These are phyloP conservation scores for Pestalotiopsis sp. DNA, from an alignment of 2,329 filamentous ascomycete species.

Conservation along the genomic window DNA sequence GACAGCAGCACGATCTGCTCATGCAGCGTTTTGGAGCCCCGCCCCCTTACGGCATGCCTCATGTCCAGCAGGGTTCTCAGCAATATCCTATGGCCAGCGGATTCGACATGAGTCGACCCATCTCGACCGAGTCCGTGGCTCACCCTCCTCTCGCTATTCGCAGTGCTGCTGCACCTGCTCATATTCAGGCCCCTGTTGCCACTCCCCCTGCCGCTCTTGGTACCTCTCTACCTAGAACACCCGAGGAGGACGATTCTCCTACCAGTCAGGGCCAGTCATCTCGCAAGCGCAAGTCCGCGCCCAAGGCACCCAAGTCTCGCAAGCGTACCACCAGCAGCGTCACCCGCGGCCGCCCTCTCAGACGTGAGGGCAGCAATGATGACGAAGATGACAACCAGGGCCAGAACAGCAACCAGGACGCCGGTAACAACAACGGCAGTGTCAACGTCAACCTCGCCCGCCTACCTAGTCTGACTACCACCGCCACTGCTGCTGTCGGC, in stretches of 20 bases:
- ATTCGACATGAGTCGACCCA: background rate
- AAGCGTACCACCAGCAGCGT: slow-evolving; percentile 1
- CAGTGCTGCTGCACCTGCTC: background rate
- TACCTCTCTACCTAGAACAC: background rate
- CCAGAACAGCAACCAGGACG: background rate
- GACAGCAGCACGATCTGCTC: background rate
- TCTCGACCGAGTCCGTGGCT: background rate
- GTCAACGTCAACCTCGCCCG: background rate
- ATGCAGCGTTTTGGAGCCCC: background rate
- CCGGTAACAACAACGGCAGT: background rate
- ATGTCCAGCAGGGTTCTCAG: too few relatives aligned
- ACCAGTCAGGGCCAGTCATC: background rate
- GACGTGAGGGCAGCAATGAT: background rate
- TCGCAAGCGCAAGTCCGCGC: slow-evolving; percentile 7
- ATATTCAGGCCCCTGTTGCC: background rate
- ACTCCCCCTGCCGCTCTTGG: too few relatives aligned
- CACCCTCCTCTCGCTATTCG: too few relatives aligned
- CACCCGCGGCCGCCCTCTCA: too few relatives aligned
- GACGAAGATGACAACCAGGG: background rate
- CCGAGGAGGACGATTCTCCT: background rate
- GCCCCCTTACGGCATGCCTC: background rate
- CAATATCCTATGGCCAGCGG: background rate
- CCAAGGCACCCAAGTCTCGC: background rate
- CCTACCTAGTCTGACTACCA: background rate
- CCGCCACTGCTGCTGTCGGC: too few relatives aligned